Percentiles rank a stretch among this genome's conserved stretches.
Evolutionary conservation across 352 stramenopile species (phyloP).

Genomic region (Pythium dissimile): DNA sequence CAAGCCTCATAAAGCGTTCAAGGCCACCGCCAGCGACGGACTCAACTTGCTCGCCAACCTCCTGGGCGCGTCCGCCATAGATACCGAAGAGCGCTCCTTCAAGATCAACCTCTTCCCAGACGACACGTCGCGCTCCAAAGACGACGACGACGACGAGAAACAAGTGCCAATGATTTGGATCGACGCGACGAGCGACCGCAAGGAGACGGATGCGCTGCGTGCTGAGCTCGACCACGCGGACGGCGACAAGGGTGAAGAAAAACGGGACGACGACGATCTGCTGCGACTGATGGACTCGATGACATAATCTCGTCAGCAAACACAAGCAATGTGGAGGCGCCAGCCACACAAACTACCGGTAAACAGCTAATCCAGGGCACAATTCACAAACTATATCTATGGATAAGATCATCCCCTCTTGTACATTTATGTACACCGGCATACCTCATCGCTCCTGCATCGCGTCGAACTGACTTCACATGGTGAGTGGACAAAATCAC

Average conservation of each 20-base stretch:
- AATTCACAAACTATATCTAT: conserved; percentile 5
- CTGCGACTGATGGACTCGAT: conserved; percentile 88
- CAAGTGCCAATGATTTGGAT: conserved; percentile 78
- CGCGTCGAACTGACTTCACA: not conserved
- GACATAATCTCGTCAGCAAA: conserved; percentile 10
- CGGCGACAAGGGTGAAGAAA: conserved; percentile 34
- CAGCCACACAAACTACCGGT: too few species aligned
- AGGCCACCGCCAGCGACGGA: conserved; percentile 73
- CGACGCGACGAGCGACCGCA: conserved; percentile 71
- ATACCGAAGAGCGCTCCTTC: conserved; percentile 58
- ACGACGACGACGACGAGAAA: conserved; percentile 60
- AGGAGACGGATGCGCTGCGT: conserved; percentile 47
- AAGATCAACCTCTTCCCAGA: conserved; percentile 81
- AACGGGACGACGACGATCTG: conserved; percentile 59
- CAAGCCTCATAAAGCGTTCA: conserved; percentile 64
- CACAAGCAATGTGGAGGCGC: too few species aligned
- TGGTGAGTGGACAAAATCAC: conserved; percentile 22
- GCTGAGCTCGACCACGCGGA: conserved; percentile 59
- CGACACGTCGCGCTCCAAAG: conserved; percentile 31
- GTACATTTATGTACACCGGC: not conserved
- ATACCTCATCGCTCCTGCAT: not conserved
- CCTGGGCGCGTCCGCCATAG: conserved; percentile 50
- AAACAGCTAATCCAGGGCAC: too few species aligned
- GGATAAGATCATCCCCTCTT: not conserved
- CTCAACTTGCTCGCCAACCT: conserved; percentile 86